Conservation (phyloP, 1,284 basidiomycete genomes). For the Rhizoctonia solani region DNA sequence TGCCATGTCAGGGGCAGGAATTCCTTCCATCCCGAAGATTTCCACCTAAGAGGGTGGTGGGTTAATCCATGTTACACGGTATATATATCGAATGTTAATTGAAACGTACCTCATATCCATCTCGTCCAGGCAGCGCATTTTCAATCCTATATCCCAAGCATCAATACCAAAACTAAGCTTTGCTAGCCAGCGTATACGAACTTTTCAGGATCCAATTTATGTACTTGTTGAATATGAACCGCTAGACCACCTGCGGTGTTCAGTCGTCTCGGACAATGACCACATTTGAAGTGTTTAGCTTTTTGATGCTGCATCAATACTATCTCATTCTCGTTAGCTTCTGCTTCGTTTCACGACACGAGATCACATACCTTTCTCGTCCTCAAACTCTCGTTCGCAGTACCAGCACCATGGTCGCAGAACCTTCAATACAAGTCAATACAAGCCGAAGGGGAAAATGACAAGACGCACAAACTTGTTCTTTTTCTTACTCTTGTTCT, state of each 20-base stretch:
- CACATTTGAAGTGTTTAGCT: slow-evolving; percentile 98
- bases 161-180: slow-evolving; percentile 8
- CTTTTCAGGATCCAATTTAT: slow-evolving; percentile 97
- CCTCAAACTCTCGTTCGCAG: slow-evolving; percentile 97
- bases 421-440: slow-evolving; percentile 53
- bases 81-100: neutral
- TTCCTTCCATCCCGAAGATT: slow-evolving; percentile 99
- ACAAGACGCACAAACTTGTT: neutral
- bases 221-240: slow-evolving; percentile 98
- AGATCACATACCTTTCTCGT: slow-evolving; percentile 78
- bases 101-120: slow-evolving; percentile 76
- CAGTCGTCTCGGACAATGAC: slow-evolving; percentile 90
- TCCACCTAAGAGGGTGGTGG: slow-evolving; percentile 60
- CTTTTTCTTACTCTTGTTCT: slow-evolving; percentile 78
- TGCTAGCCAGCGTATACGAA: slow-evolving; percentile 55
- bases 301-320: slow-evolving; percentile 99
- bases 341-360: slow-evolving; percentile 29
- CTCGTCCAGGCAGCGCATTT: slow-evolving; percentile 93
- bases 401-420: slow-evolving; percentile 98
- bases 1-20: slow-evolving; percentile 89
- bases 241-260: slow-evolving; percentile 98
- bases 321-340: slow-evolving; percentile 49
- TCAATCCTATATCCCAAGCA: slow-evolving; percentile 68
- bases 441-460: neutral
- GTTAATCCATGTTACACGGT: neutral